These are phyloP conservation scores for Coprinellus aureogranulatus DNA, from an alignment of 768 basidiomycete genomes.

Conservation along the genomic window DNA sequence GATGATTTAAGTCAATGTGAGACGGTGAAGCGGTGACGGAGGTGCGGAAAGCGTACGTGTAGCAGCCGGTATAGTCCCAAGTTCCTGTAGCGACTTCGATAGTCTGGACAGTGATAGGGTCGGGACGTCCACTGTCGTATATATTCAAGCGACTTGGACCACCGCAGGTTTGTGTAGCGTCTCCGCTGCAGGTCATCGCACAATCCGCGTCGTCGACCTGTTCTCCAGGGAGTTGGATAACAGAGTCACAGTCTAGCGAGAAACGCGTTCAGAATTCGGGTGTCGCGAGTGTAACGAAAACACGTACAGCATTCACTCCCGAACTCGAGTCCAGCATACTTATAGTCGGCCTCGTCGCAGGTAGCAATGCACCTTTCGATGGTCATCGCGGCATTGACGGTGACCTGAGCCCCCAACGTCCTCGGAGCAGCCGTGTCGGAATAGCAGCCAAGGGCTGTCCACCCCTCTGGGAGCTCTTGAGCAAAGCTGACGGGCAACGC, in stretches of 20 bases:
- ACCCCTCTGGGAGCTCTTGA: conserved; percentile 1
- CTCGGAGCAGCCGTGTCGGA: conserved; percentile 44
- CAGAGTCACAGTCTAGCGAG: conserved; percentile 56
- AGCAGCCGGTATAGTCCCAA: conserved; percentile 66
- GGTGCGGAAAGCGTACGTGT: conserved; percentile 40
- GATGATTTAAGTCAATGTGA: neutral
- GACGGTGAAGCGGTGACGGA: neutral
- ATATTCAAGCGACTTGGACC: conserved; percentile 50
- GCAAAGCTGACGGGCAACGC: neutral
- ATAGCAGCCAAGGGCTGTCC: conserved; percentile 11
- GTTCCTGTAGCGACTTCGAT: conserved; percentile 32
- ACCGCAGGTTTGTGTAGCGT: conserved; percentile 54
- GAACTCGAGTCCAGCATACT: conserved; percentile 67
- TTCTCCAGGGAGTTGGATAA: conserved; percentile 46
- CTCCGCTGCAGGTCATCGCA: conserved; percentile 51
- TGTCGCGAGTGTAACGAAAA: neutral
- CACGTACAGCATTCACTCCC: conserved; percentile 46
- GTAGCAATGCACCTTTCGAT: conserved; percentile 42
- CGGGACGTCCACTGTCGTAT: conserved; percentile 51
- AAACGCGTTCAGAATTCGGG: neutral
- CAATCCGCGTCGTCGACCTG: conserved; percentile 48
- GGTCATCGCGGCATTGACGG: conserved; percentile 53
- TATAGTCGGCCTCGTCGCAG: conserved; percentile 35
- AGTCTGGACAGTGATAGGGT: conserved; percentile 47
- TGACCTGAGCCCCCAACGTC: conserved; percentile 47